Base-by-base conservation (phyloP, 1,284 basidiomycete species). In the Cryptococcus amylolentus region DNA sequence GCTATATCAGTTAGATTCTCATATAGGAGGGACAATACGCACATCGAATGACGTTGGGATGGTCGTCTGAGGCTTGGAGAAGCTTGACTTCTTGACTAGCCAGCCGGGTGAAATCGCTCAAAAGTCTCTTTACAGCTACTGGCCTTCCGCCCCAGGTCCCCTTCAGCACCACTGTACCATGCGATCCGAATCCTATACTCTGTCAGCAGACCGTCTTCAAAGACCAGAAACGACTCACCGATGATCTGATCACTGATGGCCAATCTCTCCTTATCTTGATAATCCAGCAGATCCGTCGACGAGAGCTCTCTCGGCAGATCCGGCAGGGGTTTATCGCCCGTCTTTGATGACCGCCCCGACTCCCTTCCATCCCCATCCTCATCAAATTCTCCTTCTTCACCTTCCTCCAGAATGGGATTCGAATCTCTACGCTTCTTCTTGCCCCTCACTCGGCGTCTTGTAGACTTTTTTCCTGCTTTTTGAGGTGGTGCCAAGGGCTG, bases 1-100 rank as follows among this genome's bases (percentile, higher is more conserved):
- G n/a, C 6, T 47, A 18, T 38, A 35, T 35, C 13, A 40, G 51
- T 49, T 49, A 57, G 54, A 40, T 54, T 1, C 18, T 14, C 35
- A 10, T 31, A 9, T 37, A n/a, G 23, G 14, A 18, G 23, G 12
- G 9, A 48, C 3, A 6, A 5, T 10, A 70, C 60, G 63, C 50
- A 75, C 74, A 95, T 55, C 95, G 86, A 64, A 98, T 95, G 67
- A 98, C 94, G 76, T 98, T 98, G 5, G 93, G 92, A 69, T 98
- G 96, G 73, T 97, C 92, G 78, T 98, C 96, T 42, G 89, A 91
- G 71, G 97, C 94, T 78, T 95, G 91, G 2, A 98, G 82, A 44
- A 98, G 85, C 70, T 86, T 88, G 26, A 98, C 94, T 80, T 98
- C 96, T 55, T 95, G 89, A 9, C 88, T 85, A 1, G 95, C 94